Evolutionary conservation across 1,284 basidiomycete genomes (phyloP).

Genomic region (Anthracocystis walkeri): DNA sequence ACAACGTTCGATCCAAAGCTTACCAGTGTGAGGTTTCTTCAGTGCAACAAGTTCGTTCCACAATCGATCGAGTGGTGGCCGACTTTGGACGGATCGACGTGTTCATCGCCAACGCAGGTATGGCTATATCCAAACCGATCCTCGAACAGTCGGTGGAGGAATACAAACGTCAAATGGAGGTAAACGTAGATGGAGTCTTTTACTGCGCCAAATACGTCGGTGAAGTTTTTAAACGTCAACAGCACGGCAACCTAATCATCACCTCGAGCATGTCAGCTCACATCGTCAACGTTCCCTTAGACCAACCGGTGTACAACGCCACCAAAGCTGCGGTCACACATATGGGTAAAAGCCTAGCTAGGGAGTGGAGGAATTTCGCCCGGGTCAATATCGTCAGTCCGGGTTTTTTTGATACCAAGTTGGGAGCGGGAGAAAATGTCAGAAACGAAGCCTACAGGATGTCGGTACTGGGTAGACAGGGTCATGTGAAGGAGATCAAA

Average conservation of each 20-base stretch:
- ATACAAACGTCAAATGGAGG: constrained; percentile 57
- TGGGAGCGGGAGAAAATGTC: constrained; percentile 56
- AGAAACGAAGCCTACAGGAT: constrained; percentile 56
- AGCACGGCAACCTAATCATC: constrained; percentile 64
- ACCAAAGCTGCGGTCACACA: constrained; percentile 63
- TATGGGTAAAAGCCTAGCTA: constrained; percentile 56
- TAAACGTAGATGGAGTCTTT: constrained; percentile 60
- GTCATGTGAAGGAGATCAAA: constrained; percentile 66
- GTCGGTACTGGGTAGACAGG: constrained; percentile 61
- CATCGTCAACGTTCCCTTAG: constrained; percentile 62
- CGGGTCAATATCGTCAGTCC: constrained; percentile 69
- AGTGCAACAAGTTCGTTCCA: constrained; percentile 37
- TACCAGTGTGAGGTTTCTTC: constrained; percentile 60
- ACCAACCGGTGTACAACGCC: constrained; percentile 58
- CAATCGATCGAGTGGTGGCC: constrained; percentile 45
- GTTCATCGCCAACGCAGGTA: constrained; percentile 56
- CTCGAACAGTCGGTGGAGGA: constrained; percentile 58
- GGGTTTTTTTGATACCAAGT: constrained; percentile 66
- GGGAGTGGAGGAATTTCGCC: constrained; percentile 66
- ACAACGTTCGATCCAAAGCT: constrained; percentile 60
- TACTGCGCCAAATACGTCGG: constrained; percentile 62
- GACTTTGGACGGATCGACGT: constrained; percentile 61
- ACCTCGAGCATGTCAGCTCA: constrained; percentile 60
- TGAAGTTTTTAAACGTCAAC: constrained; percentile 67
- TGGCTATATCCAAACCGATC: constrained; percentile 48